A percentile compares a stretch with the other conserved stretches of the same genome.
These are phyloP conservation scores for Fraxinus excelsior DNA, from an alignment of 257 asterid genomes.

Conservation along the genomic window DNA sequence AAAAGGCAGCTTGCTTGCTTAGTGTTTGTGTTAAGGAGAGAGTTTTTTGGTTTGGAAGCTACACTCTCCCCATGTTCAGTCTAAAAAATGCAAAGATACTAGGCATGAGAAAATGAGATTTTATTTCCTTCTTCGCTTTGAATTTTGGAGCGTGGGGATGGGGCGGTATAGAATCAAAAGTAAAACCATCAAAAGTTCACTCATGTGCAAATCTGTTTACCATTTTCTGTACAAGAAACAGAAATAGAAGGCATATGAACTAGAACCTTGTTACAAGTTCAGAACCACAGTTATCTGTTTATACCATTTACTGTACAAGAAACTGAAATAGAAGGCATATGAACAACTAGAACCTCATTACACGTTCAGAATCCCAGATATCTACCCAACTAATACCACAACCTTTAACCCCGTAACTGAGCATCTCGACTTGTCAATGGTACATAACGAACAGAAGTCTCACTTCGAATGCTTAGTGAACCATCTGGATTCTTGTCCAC, in stretches of 20 bases:
- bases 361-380: not conserved
- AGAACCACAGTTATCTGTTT: too few relatives aligned
- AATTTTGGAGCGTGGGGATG: not conserved
- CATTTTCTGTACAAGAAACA: not conserved
- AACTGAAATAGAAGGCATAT: not conserved
- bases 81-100: not conserved
- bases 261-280: too few relatives aligned
- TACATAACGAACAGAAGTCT: slow-evolving; percentile 85
- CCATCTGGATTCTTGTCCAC: slow-evolving; percentile 83
- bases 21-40: too few relatives aligned
- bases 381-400: not conserved
- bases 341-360: not conserved
- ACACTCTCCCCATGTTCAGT: too few relatives aligned
- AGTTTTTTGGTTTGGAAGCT: too few relatives aligned
- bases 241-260: too few relatives aligned
- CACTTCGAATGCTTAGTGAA: slow-evolving; percentile 50
- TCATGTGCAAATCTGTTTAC: not conserved
- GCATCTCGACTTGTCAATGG: slow-evolving; percentile 89
- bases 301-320: not conserved
- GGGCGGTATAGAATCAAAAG: not conserved
- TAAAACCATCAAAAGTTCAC: not conserved
- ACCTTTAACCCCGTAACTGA: slow-evolving; percentile 57
- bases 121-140: not conserved
- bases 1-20: too few relatives aligned
- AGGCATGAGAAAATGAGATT: not conserved